These are phyloP conservation scores for Boletus speciosus DNA, from an alignment of 768 basidiomycete genomes.

Conservation along the genomic window DNA sequence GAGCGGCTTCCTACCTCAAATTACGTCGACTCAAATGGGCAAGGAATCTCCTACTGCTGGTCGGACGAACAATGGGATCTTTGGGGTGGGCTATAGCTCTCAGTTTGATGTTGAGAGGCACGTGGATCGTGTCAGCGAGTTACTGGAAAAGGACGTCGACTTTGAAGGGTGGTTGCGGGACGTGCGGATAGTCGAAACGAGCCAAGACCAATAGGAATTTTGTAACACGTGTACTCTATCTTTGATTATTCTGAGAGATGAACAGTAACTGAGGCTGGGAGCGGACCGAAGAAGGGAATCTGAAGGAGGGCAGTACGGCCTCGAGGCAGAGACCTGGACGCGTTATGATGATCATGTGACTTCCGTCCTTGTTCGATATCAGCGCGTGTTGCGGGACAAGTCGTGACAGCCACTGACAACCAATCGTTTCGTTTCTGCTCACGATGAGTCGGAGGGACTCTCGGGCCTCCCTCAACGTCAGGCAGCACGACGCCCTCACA, in stretches of 20 bases:
- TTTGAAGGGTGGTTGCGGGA: conserved; percentile 52
- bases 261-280: conserved; percentile 9
- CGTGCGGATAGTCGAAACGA: conserved; percentile 32
- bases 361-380: conserved; percentile 31
- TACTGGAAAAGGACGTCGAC: conserved; percentile 58
- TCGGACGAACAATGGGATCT: conserved; percentile 25
- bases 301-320: conserved; percentile 25
- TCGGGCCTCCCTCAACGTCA: conserved; percentile 49
- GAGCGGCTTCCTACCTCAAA: conserved; percentile 35
- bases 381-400: conserved; percentile 29
- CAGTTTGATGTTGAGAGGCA: conserved; percentile 57
- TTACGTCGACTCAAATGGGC: conserved; percentile 36
- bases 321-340: conserved; percentile 26
- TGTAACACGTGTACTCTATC: conserved; percentile 20
- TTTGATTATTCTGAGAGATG: conserved; percentile 7
- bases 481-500: conserved; percentile 76
- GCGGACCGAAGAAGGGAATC: conserved; percentile 21
- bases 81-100: conserved; percentile 50
- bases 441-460: conserved; percentile 36
- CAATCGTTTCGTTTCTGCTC: conserved; percentile 17
- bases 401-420: conserved; percentile 22
- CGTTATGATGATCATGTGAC: conserved; percentile 30
- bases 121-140: conserved; percentile 49
- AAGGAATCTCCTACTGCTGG: conserved; percentile 11
- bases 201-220: conserved; percentile 14